Conservation (phyloP, 2,329 filamentous ascomycete genomes). For the Microsporum audouinii region DNA sequence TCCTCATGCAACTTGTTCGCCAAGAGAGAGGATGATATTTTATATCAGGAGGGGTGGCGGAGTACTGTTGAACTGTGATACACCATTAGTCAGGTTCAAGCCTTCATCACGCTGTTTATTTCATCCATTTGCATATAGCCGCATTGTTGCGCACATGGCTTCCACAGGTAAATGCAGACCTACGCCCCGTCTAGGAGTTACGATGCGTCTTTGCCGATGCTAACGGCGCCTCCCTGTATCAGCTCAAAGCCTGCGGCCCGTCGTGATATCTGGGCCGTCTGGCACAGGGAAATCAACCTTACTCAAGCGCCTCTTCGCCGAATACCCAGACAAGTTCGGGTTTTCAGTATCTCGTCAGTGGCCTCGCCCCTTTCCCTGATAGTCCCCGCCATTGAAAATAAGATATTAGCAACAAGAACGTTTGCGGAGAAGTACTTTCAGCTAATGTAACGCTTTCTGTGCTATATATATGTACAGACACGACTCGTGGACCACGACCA, state of each 20-base stretch:
- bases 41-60: neutral
- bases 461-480: slow-evolving; percentile 43
- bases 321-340: slow-evolving; percentile 33
- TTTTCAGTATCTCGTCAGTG: slow-evolving; percentile 32
- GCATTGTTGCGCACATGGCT: neutral
- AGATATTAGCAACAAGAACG: neutral
- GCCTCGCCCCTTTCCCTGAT: too few relatives aligned
- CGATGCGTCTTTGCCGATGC: neutral
- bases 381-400: neutral
- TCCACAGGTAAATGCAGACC: neutral
- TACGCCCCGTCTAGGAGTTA: neutral
- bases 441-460: neutral
- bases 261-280: slow-evolving; percentile 33
- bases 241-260: slow-evolving; percentile 27
- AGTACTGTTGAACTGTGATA: neutral
- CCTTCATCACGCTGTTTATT: neutral
- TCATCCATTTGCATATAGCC: neutral
- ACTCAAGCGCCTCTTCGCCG: slow-evolving; percentile 32
- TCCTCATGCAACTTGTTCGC: neutral
- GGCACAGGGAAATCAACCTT: slow-evolving; percentile 35
- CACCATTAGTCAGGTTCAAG: neutral
- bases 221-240: neutral
- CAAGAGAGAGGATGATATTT: slow-evolving; percentile 1
- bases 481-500: slow-evolving; percentile 63
- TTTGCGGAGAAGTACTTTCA: neutral